These are phyloP conservation scores for Eimeria falciformis DNA, from an alignment of 169 alveolate species.

Conservation along the genomic window DNA sequence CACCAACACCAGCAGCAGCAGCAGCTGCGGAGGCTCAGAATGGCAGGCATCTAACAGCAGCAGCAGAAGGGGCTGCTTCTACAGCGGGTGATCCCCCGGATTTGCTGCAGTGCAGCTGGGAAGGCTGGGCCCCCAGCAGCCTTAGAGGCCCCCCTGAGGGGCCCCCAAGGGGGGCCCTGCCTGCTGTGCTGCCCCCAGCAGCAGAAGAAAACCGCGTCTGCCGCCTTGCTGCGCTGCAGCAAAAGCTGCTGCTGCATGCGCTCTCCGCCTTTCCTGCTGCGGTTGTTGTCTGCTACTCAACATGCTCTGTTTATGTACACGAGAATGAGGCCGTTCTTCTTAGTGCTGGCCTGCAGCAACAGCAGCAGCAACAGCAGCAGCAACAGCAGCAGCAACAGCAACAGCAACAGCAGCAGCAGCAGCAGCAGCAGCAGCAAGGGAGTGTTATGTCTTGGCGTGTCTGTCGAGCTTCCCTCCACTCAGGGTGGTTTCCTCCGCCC, in stretches of 20 bases:
- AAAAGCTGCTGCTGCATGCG: conserved; percentile 80
- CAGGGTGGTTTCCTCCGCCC: conserved; percentile 65
- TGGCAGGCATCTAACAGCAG: neutral
- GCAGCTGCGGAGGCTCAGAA: neutral
- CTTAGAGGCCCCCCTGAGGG: neutral
- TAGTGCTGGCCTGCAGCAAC: conserved; percentile 27
- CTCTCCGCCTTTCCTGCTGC: conserved; percentile 77
- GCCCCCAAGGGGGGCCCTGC: neutral
- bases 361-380: conserved; percentile 40
- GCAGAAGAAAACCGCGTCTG: conserved; percentile 62
- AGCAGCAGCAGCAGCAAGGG: neutral
- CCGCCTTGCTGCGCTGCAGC: conserved; percentile 80
- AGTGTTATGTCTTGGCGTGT: conserved; percentile 2
- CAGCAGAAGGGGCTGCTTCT: conserved; percentile 15
- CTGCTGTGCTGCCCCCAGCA: conserved; percentile 24
- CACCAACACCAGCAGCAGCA: conserved; percentile 5
- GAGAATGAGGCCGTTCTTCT: conserved; percentile 82
- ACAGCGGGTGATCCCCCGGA: conserved; percentile 39
- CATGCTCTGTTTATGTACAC: conserved; percentile 83
- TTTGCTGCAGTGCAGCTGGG: conserved; percentile 52
- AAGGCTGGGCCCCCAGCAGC: conserved; percentile 19
- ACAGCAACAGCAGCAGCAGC: conserved; percentile 14
- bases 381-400: neutral
- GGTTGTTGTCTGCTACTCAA: conserved; percentile 81
- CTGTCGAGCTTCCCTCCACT: conserved; percentile 23